phyloP scores from a whole-genome alignment of 2,329 filamentous ascomycete genomes.

The Aspergillus latus region DNA sequence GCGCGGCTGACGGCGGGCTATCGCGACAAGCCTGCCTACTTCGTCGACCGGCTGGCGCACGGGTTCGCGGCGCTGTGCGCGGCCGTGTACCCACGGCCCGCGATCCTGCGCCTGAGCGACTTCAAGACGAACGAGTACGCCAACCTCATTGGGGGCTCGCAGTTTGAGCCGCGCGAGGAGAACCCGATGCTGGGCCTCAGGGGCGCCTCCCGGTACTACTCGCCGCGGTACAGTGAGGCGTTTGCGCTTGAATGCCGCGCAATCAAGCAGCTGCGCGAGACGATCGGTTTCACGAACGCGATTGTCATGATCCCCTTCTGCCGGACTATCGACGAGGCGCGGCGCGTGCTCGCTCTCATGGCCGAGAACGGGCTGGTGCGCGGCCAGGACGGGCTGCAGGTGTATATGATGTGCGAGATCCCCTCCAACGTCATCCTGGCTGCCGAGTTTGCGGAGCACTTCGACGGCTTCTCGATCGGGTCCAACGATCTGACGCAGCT shows the following conservation, averaged over 20 bases:
- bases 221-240: slow-evolving; percentile 39
- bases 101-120: slow-evolving; percentile 43
- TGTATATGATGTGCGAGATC: slow-evolving; percentile 47
- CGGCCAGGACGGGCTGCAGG: slow-evolving; percentile 37
- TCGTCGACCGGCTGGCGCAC: slow-evolving; percentile 40
- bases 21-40: slow-evolving; percentile 38
- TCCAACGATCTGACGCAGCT: slow-evolving; percentile 45
- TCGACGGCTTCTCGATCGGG: slow-evolving; percentile 46
- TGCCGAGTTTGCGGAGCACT: slow-evolving; percentile 35
- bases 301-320: slow-evolving; percentile 44
- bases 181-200: slow-evolving; percentile 47
- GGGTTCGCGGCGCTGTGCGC: slow-evolving; percentile 42
- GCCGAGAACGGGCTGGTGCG: slow-evolving; percentile 40
- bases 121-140: slow-evolving; percentile 47
- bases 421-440: slow-evolving; percentile 44
- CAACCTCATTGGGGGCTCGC: slow-evolving; percentile 39
- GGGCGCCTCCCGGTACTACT: slow-evolving; percentile 45
- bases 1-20: slow-evolving; percentile 33
- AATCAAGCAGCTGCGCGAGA: slow-evolving; percentile 40
- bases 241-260: slow-evolving; percentile 44
- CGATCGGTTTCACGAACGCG: slow-evolving; percentile 40
- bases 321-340: slow-evolving; percentile 38
- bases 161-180: slow-evolving; percentile 43
- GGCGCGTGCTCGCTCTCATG: slow-evolving; percentile 38
- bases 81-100: slow-evolving; percentile 40